Evolutionary conservation across 2,329 filamentous ascomycete genomes (phyloP), one percentile per base, ranked within the genome.

Genomic region (Hypoxylon sp.): DNA sequence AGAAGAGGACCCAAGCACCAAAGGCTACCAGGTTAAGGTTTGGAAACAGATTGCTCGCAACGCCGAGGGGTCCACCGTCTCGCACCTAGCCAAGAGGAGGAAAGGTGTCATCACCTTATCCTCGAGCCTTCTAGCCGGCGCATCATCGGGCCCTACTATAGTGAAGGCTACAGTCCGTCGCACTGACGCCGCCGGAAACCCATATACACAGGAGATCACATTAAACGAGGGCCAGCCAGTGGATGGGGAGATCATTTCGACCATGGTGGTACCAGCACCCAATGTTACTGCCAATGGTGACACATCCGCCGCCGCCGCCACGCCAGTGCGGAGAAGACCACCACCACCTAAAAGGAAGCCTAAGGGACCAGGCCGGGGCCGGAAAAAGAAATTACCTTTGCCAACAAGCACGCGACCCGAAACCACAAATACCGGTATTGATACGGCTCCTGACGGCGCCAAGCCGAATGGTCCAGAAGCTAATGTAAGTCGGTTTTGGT

Each of bases 151-250:
- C 2, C 79, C 83, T 3, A 89, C 78, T 4, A 73, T 94, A 63
- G 87, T 89, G 5, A 88, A 88, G 64, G 90, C 89, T 0, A 94
- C 88, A 15, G 89, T 97, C 43, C 84, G 89, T 63, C 86, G 88
- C 60, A 76, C 87, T 7, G 90, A 96, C 67, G 86, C 87, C 3
- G 83, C 84, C 1, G 92, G 92, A 16, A 93, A 93, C 62, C 81
- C 90, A 7, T 90, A 89, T 54, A 86, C 93, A 2, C 91, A 94
- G 69, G 90, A 95, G 64, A 85, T 94, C 5, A 88, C 90, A 13
- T 80, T 96, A 3, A 82, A 85, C 4, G 89, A 93, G 49, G 91
- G 91, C 0, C 89, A 94, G 67, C 76, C 78, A 4, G 81, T 96
- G 0, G 89, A 93, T 57, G 91, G 91, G 48, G 91, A 96, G 67